These are phyloP conservation scores for Pythium phragmiticola DNA, from an alignment of 352 stramenopile species.

Conservation along the genomic window DNA sequence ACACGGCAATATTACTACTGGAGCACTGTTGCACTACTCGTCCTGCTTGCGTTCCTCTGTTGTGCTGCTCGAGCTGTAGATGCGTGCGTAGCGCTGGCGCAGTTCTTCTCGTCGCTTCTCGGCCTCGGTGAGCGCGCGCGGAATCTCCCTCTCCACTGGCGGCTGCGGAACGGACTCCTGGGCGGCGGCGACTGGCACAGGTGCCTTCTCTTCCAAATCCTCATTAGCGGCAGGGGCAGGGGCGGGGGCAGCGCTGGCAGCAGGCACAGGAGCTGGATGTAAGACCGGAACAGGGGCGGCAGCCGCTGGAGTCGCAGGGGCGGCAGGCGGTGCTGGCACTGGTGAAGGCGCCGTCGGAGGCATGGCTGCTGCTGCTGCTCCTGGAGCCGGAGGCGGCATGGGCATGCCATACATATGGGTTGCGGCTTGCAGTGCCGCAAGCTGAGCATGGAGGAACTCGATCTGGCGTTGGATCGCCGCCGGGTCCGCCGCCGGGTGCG, in stretches of 20 bases:
- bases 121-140: slow-evolving; percentile 27
- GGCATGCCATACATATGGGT: slow-evolving; percentile 25
- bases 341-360: neutral
- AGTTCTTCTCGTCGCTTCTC: slow-evolving; percentile 36
- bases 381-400: slow-evolving; percentile 9
- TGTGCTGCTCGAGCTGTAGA: slow-evolving; percentile 22
- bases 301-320: neutral
- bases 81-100: slow-evolving; percentile 32
- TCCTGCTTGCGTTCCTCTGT: slow-evolving; percentile 17
- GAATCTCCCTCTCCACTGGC: slow-evolving; percentile 26
- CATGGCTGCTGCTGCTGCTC: neutral
- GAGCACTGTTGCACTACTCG: slow-evolving; percentile 1
- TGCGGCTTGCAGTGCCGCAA: slow-evolving; percentile 28
- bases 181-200: slow-evolving; percentile 1
- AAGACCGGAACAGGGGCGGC: neutral
- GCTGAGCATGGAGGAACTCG: slow-evolving; percentile 28
- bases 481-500: slow-evolving; percentile 20
- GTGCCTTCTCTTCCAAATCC: slow-evolving; percentile 29
- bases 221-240: neutral
- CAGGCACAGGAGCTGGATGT: neutral
- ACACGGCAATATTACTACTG: neutral
- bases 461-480: slow-evolving; percentile 30
- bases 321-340: neutral
- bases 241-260: neutral
- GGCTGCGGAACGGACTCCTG: neutral